A percentile compares a stretch with the other conserved stretches of the same genome.
phyloP scores from a whole-genome alignment of 2,329 filamentous ascomycete genomes.

The Fusarium sp. region DNA sequence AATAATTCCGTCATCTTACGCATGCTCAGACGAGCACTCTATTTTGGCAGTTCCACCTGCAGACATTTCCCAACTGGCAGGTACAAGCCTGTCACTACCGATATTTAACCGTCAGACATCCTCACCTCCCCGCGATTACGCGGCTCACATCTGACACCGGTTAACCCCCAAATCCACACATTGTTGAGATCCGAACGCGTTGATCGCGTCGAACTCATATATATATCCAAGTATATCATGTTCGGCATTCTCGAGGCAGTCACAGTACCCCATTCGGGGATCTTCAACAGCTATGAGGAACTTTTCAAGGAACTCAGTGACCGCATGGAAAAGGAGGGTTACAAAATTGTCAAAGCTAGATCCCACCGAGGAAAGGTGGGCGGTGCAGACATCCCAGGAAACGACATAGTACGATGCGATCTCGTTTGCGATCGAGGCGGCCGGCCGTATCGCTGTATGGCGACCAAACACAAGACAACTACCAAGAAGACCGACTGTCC shows the following conservation, averaged over 20 bases:
- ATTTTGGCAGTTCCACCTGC: not conserved
- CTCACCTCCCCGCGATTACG: constrained; percentile 37
- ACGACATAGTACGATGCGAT: constrained; percentile 58
- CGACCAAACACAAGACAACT: constrained; percentile 58
- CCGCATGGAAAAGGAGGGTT: constrained; percentile 58
- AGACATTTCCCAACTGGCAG: not conserved
- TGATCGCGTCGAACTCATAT: constrained; percentile 38
- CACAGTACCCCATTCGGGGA: constrained; percentile 50
- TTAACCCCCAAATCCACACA: constrained; percentile 46
- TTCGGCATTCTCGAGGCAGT: constrained; percentile 58
- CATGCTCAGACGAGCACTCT: not conserved
- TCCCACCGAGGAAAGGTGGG: constrained; percentile 56
- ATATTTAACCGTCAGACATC: constrained; percentile 43
- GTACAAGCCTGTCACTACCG: constrained; percentile 14
- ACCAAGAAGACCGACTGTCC: constrained; percentile 60
- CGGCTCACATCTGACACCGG: constrained; percentile 46
- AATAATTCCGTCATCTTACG: not conserved
- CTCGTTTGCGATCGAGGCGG: constrained; percentile 59
- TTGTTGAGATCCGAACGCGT: constrained; percentile 45
- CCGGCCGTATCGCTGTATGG: constrained; percentile 56
- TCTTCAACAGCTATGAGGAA: constrained; percentile 56
- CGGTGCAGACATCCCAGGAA: constrained; percentile 55
- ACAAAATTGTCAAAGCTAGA: constrained; percentile 59
- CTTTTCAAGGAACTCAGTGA: constrained; percentile 55
- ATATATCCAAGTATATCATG: constrained; percentile 47